Evolutionary conservation across 2,329 filamentous ascomycete genomes (phyloP), one percentile per base, ranked within the genome.

Genomic region (Xylaria sp.): DNA sequence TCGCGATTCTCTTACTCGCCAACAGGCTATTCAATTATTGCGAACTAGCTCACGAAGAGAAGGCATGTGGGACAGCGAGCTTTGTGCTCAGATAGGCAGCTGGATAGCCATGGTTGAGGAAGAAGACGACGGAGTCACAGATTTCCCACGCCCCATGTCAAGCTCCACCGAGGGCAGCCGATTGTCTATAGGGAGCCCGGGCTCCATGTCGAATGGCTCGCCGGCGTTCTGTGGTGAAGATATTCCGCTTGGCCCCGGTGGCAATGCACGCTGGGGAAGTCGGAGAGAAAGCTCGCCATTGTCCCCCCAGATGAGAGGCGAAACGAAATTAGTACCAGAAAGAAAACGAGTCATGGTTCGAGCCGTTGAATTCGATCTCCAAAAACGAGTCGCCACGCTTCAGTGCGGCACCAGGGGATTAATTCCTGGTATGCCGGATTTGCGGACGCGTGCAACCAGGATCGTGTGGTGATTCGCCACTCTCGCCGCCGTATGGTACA

Each of bases 61-160:
- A 78, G 89, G 87, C 25, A 89, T 91, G 83, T 92, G 90, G 90
- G 89, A 92, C 73, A 89, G 86, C 72, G 84, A 87, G 70, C 81
- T 89, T 67, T 81, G 83, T 12, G 86, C 86, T 1, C 82, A 82
- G 8, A 88, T 89, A 70, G 84, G 83, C 55, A 81, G 80, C 66
- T 89, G 86, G 86, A 81, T 89, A 43, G 83, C 85, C 76, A 78
- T 81, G 9, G 81, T 88, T 18, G 87, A 89, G 71, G 87, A 89
- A 71, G 81, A 81, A 7, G 81, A 82, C 2, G 79, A 80, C 9
- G 65, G 70, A 2, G 60, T 66, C 7, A 74, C 72, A 18, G 74
- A 75, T n/a, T 67, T 56, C 8, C 69, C 55, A 60, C 72, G 76
- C 30, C 75, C 74, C 59, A 74, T 71, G 8, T 79, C 77, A 25